Conservation (phyloP, 2,329 filamentous ascomycete genomes). For the Sporothrix schenckii region DNA sequence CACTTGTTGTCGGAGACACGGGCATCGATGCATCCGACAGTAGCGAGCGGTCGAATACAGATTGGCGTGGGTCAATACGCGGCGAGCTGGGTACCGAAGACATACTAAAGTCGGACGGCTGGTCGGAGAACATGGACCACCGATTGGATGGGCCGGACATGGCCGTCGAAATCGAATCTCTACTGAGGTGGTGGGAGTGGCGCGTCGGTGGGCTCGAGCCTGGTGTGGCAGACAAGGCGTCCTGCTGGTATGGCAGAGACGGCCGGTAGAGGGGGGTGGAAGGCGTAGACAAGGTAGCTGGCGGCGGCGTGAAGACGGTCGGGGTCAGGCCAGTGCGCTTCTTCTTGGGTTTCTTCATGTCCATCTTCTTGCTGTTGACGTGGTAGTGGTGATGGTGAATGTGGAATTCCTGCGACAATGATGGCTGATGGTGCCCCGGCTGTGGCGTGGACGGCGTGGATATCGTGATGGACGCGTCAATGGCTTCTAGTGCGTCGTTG, state of each 20-base stretch:
- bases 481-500: not conserved
- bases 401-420: constrained; percentile 74
- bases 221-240: constrained; percentile 12
- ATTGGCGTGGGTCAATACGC: constrained; percentile 69
- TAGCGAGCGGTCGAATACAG: constrained; percentile 72
- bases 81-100: constrained; percentile 84
- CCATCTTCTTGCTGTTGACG: constrained; percentile 60
- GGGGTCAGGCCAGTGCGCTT: constrained; percentile 67
- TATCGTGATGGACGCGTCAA: not conserved
- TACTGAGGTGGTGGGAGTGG: constrained; percentile 49
- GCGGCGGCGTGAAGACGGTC: constrained; percentile 62
- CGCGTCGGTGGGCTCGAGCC: constrained; percentile 40
- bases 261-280: constrained; percentile 46
- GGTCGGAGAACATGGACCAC: constrained; percentile 66
- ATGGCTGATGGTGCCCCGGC: constrained; percentile 39
- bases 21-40: constrained; percentile 72
- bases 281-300: constrained; percentile 46
- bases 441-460: constrained; percentile 35
- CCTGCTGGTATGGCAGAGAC: constrained; percentile 43
- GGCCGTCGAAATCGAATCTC: constrained; percentile 55
- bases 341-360: constrained; percentile 68
- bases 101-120: constrained; percentile 64
- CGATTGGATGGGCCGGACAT: constrained; percentile 54
- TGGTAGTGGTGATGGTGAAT: constrained; percentile 91
- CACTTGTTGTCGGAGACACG: constrained; percentile 78